These are phyloP conservation scores for Starmera pachycereana DNA, from an alignment of 805 yeast genomes.

Conservation along the genomic window DNA sequence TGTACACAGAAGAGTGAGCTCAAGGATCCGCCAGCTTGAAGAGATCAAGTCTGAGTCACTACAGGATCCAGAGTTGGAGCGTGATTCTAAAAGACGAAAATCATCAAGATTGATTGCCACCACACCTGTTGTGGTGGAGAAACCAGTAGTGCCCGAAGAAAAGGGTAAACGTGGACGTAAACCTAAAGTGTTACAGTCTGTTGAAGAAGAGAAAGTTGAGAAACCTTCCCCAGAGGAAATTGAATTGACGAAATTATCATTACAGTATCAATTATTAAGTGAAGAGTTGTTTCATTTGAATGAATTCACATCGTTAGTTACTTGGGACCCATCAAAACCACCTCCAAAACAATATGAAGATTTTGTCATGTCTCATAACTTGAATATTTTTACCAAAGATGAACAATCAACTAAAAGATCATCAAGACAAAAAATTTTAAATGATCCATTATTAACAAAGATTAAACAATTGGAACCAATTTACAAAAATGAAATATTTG, in stretches of 20 bases:
- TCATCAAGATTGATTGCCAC: no score
- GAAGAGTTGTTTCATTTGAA: slow-evolving; percentile 57
- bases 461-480: no score
- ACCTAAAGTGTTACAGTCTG: neutral
- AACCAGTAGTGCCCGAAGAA: no score
- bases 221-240: slow-evolving; percentile 13
- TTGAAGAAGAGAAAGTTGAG: neutral
- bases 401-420: slow-evolving; percentile 5
- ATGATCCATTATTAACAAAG: neutral
- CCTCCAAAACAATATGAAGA: slow-evolving; percentile 24
- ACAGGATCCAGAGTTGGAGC: no score
- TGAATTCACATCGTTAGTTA: slow-evolving; percentile 49
- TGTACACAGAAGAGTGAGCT: no score
- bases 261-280: slow-evolving; percentile 36
- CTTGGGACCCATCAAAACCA: slow-evolving; percentile 46
- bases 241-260: slow-evolving; percentile 31
- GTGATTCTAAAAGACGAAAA: no score
- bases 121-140: no score
- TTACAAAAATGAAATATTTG: no score
- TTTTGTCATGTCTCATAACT: slow-evolving; percentile 12
- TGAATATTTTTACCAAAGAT: slow-evolving; percentile 1
- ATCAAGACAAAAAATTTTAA: slow-evolving; percentile 9
- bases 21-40: no score
- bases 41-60: no score
- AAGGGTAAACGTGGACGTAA: neutral